Percentiles rank a stretch among this genome's conserved stretches.
phyloP scores from a whole-genome alignment of 306 rosid genomes.

The Abrus pulchellus region DNA sequence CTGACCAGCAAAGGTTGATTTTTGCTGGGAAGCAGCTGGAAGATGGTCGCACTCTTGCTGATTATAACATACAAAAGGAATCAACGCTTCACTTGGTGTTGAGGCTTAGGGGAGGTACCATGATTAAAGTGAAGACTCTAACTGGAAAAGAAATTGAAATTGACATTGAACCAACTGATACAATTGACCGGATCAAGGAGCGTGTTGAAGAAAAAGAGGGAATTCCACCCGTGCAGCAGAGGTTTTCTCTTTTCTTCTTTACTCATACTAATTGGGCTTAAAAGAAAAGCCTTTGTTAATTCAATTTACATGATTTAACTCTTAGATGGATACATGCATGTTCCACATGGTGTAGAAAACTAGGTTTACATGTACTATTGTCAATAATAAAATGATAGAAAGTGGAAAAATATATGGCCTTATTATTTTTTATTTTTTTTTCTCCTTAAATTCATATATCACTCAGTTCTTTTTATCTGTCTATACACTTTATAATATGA shows the following conservation, averaged over 20 bases:
- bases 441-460: neutral
- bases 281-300: neutral
- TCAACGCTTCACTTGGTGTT: slow-evolving; percentile 94
- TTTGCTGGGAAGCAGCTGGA: slow-evolving; percentile 99
- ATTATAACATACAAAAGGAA: slow-evolving; percentile 96
- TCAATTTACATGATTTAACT: slow-evolving; percentile 17
- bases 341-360: slow-evolving; percentile 30
- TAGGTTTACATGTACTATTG: slow-evolving; percentile 10
- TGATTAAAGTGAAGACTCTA: slow-evolving; percentile 98
- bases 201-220: slow-evolving; percentile 99
- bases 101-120: slow-evolving; percentile 98
- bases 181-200: slow-evolving; percentile 94
- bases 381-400: slow-evolving; percentile 8
- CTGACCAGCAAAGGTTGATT: slow-evolving; percentile 95
- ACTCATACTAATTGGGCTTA: slow-evolving; percentile 20
- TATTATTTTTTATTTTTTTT: neutral
- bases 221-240: slow-evolving; percentile 98
- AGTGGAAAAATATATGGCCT: neutral
- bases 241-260: slow-evolving; percentile 56
- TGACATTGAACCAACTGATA: slow-evolving; percentile 94
- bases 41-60: slow-evolving; percentile 97
- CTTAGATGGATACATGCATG: slow-evolving; percentile 9
- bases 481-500: neutral
- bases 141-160: slow-evolving; percentile 99
- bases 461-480: neutral